Evolutionary conservation across 176 grass and related monocot species (phyloP).

Genomic region (Sorghum bicolor): DNA sequence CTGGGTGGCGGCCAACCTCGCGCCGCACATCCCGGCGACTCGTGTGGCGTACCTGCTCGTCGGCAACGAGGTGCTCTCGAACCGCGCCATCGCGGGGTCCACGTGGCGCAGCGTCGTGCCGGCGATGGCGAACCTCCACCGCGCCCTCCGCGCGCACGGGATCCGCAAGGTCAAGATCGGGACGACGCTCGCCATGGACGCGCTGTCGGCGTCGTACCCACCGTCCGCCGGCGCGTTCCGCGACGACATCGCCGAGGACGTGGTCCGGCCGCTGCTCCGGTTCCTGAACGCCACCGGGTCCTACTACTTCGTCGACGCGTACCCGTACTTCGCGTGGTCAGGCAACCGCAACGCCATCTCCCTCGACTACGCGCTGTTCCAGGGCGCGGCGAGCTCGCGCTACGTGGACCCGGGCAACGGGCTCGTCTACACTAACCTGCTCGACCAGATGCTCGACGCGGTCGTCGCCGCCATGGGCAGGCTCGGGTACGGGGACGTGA

Average conservation of each 20-base stretch:
- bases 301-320: constrained; percentile 59
- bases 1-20: constrained; percentile 58
- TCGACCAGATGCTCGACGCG: constrained; percentile 69
- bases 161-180: constrained; percentile 50
- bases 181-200: constrained; percentile 66
- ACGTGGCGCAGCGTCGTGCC: constrained; percentile 56
- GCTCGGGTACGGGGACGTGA: constrained; percentile 46
- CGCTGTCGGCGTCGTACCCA: constrained; percentile 45
- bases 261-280: constrained; percentile 48
- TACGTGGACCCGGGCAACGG: constrained; percentile 47
- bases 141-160: constrained; percentile 5
- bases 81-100: constrained; percentile 42
- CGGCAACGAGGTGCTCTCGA: constrained; percentile 86
- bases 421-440: constrained; percentile 57
- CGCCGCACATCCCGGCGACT: constrained; percentile 32
- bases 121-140: constrained; percentile 63
- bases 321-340: constrained; percentile 67
- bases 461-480: constrained; percentile 47
- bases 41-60: constrained; percentile 62
- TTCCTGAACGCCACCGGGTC: constrained; percentile 49
- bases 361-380: constrained; percentile 61
- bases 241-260: constrained; percentile 48
- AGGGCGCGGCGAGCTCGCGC: constrained; percentile 17
- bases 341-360: constrained; percentile 20
- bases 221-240: constrained; percentile 68